Evolutionary conservation across 257 asterid genomes (phyloP).

Genomic region (Mitragyna speciosa): DNA sequence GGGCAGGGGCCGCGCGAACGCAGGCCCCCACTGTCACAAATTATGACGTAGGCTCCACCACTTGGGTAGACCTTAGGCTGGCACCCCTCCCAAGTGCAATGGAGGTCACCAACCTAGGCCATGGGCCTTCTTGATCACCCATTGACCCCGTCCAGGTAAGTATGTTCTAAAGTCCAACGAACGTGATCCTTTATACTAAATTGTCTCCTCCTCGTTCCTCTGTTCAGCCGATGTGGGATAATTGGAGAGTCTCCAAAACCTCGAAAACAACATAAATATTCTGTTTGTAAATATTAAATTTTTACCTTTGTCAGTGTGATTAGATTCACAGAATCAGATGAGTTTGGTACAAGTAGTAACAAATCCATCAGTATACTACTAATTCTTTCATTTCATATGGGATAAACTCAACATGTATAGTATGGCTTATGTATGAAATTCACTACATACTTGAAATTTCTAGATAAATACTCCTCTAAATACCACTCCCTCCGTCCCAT

Average conservation of each 20-base stretch:
- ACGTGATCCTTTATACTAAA: not conserved
- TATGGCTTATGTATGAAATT: too few relatives aligned
- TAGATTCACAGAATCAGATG: too few relatives aligned
- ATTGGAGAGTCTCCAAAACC: not conserved
- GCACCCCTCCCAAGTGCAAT: slow-evolving; percentile 38
- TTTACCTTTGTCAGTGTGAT: too few relatives aligned
- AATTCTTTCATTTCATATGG: too few relatives aligned
- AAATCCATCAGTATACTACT: too few relatives aligned
- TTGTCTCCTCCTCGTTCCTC: not conserved
- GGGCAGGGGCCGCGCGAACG: slow-evolving; percentile 13
- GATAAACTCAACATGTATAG: too few relatives aligned
- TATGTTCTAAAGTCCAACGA: not conserved
- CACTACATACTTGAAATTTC: too few relatives aligned
- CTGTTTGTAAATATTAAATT: too few relatives aligned
- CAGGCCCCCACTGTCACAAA: slow-evolving; percentile 16
- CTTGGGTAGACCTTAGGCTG: slow-evolving; percentile 10
- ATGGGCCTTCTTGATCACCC: slow-evolving; percentile 24
- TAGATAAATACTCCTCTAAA: too few relatives aligned
- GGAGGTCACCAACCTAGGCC: slow-evolving; percentile 32
- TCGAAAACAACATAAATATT: too few relatives aligned
- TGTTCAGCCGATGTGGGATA: not conserved
- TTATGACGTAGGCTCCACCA: slow-evolving; percentile 15
- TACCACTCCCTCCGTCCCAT: too few relatives aligned
- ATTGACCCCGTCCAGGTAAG: slow-evolving; percentile 38
- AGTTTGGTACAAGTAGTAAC: too few relatives aligned